Evolutionary conservation across 495 filamentous ascomycete genomes (phyloP).

Genomic region (Penicillium paradoxum): DNA sequence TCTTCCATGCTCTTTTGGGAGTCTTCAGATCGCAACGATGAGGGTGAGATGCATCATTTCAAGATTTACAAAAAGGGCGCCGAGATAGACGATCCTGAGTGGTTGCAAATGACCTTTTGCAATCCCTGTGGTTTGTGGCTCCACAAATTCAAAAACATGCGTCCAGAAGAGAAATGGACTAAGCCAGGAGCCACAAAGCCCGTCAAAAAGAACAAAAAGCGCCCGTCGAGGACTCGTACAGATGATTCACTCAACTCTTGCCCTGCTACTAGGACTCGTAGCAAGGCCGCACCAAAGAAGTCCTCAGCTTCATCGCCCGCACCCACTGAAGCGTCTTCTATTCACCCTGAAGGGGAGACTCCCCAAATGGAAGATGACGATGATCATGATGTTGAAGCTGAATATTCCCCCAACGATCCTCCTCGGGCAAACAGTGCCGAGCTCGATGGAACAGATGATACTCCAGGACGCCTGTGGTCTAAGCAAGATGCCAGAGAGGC

Average conservation of each 20-base stretch:
- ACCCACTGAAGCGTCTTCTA: conserved; percentile 39
- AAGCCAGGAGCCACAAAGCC: conserved; percentile 37
- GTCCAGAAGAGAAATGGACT: conserved; percentile 79
- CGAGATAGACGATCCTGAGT: conserved; percentile 52
- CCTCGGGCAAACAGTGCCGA: conserved; percentile 41
- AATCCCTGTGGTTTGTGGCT: conserved; percentile 97
- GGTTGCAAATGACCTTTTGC: conserved; percentile 73
- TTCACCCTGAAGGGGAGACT: conserved; percentile 33
- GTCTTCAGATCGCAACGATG: conserved; percentile 53
- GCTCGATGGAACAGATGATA: conserved; percentile 29
- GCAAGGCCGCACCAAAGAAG: conserved; percentile 25
- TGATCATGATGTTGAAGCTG: conserved; percentile 15
- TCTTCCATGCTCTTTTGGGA: conserved; percentile 59
- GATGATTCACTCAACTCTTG: conserved; percentile 30
- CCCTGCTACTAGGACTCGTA: conserved; percentile 29
- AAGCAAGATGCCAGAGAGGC: conserved; percentile 54
- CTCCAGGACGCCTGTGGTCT: conserved; percentile 33
- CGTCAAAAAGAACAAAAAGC: conserved; percentile 39
- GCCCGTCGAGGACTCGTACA: conserved; percentile 29
- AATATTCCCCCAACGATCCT: conserved; percentile 27
- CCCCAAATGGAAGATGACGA: conserved; percentile 31
- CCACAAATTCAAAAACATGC: conserved; percentile 76
- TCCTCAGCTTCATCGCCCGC: conserved; percentile 39
- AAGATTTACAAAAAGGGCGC: conserved; percentile 75
- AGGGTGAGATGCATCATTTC: conserved; percentile 56